phyloP scores from a whole-genome alignment of 768 basidiomycete species.

The Suillus spraguei region DNA sequence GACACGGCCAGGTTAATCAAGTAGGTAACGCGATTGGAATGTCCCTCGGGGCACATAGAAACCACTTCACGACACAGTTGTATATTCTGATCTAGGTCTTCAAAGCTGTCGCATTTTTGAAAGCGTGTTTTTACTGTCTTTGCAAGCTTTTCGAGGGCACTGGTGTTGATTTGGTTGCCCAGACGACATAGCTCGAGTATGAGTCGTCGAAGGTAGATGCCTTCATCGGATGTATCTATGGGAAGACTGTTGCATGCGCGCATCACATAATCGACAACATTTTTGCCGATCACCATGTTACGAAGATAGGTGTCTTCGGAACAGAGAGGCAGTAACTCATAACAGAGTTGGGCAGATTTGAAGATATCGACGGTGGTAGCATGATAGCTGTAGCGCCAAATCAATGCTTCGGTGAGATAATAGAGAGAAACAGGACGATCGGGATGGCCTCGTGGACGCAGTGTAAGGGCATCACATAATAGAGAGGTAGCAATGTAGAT shows the following conservation, averaged over 20 bases:
- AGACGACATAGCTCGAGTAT: conserved; percentile 13
- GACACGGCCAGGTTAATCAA: conserved; percentile 23
- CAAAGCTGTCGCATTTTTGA: conserved; percentile 11
- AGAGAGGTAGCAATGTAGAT: conserved; percentile 26
- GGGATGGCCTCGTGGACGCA: conserved; percentile 24
- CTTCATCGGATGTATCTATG: conserved; percentile 19
- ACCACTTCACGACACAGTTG: conserved; percentile 18
- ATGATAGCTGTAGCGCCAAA: conserved; percentile 24
- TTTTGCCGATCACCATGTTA: neutral
- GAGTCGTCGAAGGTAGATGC: conserved; percentile 16
- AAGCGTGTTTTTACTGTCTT: conserved; percentile 23
- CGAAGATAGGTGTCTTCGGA: conserved; percentile 18
- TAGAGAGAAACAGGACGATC: conserved; percentile 18
- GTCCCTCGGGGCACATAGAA: conserved; percentile 22
- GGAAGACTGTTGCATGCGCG: conserved; percentile 22
- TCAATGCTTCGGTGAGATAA: conserved; percentile 23
- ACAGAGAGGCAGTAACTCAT: conserved; percentile 13
- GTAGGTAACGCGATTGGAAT: conserved; percentile 13
- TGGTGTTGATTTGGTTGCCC: conserved; percentile 15
- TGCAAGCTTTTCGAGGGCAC: conserved; percentile 25
- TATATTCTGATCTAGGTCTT: conserved; percentile 23
- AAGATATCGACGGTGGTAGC: conserved; percentile 10
- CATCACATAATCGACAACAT: conserved; percentile 17
- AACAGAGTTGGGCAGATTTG: neutral
- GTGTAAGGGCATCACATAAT: conserved; percentile 18